Base-by-base conservation (phyloP, 1,139 yeast species). In the Sugiyamaella pinicola region DNA sequence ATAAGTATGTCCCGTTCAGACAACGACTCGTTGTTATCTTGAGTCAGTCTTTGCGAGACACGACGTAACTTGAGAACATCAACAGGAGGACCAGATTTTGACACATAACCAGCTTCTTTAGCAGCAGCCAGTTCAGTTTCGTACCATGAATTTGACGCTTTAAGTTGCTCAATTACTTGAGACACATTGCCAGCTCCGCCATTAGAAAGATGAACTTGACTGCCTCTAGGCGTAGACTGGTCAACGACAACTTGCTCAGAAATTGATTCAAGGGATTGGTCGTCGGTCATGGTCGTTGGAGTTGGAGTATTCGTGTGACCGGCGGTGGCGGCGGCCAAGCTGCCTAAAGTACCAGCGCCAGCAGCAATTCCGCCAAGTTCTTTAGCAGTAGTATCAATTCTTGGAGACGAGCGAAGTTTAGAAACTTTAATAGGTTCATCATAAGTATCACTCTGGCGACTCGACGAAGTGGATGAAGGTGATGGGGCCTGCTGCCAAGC, bases 121-220 rank as follows among this genome's bases (percentile, higher is more conserved):
- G 70, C 70, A 22, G 64, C 60, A 2, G 66, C 60, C 26, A 67
- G 61, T 47, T 67, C 70, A 3, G 64, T 49, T 54, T 67, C 70
- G 49, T 67, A 67, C 70, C 70, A 67, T 1, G 69, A 62, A 49
- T 67, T 67, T 19, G 69, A 64, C 2, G 69, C 70, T 52, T 66
- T 67, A 29, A 67, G 60, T 35, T 61, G 62, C 48, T 67, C 70
- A 35, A 65, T 49, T 3, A 61, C 68, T 47, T 64, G 63, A 3
- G 49, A 22, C 2, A 39, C 49, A 40, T 42, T 51, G 8, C 37
- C 46, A 22, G 43, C 51, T 17, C 22, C 42, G 3, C 35, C 51
- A 33, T 24, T 19, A 28, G 43, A 28, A 24, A 43, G n/a, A 22
- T 39, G 13, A 4, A 42, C 51, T 21, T 54, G 50, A 28, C 57